phyloP scores from a whole-genome alignment of 768 basidiomycete genomes.

The Pleurotus sapidus region DNA sequence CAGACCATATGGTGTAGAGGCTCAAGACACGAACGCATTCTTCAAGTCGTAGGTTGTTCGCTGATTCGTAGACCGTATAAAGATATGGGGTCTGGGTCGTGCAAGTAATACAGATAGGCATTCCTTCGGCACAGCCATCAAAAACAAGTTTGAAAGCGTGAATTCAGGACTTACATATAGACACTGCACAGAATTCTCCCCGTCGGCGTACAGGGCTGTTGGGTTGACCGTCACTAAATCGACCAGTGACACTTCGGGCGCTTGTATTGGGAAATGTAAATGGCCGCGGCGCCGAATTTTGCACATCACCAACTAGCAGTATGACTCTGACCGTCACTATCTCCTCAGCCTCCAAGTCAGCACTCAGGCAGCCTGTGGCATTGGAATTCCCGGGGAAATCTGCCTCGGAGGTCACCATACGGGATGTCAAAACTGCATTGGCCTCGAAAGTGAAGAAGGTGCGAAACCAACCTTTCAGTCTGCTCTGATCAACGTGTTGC shows the following conservation, averaged over 20 bases:
- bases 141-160: no score
- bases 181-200: no score
- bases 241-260: no score
- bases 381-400: slow-evolving; percentile 35
- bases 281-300: no score
- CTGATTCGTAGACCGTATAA: slow-evolving; percentile 81
- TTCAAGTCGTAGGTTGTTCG: slow-evolving; percentile 75
- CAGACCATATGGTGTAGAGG: no score
- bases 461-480: slow-evolving; percentile 7
- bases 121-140: slow-evolving; percentile 18
- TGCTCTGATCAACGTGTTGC: not conserved
- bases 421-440: slow-evolving; percentile 67
- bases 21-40: slow-evolving; percentile 63
- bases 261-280: no score
- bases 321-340: slow-evolving; percentile 45
- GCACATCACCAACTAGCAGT: not conserved
- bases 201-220: no score
- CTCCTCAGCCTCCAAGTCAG: slow-evolving; percentile 43
- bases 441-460: slow-evolving; percentile 38
- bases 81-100: slow-evolving; percentile 61
- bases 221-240: no score
- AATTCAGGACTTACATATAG: no score
- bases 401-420: slow-evolving; percentile 49
- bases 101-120: slow-evolving; percentile 84
- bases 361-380: slow-evolving; percentile 48